Conservation (phyloP, 2,329 filamentous ascomycete genomes). For the Grosmannia huntii region DNA sequence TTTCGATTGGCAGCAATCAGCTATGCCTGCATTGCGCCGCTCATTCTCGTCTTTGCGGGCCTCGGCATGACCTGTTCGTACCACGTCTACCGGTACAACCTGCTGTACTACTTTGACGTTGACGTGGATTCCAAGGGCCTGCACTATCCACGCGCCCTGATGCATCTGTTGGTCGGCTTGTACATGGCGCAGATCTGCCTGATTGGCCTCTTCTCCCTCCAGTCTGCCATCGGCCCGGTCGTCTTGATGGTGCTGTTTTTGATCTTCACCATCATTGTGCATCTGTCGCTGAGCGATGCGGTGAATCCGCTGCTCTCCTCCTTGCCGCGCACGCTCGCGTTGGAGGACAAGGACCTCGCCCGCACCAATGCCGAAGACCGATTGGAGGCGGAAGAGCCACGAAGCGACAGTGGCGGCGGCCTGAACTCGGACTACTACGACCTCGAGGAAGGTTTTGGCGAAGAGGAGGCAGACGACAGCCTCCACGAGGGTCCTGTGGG, state of each 20-base stretch:
- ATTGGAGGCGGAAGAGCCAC: background rate
- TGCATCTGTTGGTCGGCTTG: slow-evolving; percentile 71
- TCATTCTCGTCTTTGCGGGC: slow-evolving; percentile 70
- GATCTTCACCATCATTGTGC: slow-evolving; percentile 64
- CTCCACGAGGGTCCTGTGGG: slow-evolving; percentile 10
- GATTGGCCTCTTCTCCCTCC: slow-evolving; percentile 67
- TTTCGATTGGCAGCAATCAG: slow-evolving; percentile 42
- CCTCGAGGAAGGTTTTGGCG: slow-evolving; percentile 17
- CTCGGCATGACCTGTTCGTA: slow-evolving; percentile 70
- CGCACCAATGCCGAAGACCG: slow-evolving; percentile 3
- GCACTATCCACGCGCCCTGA: slow-evolving; percentile 75
- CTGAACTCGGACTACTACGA: slow-evolving; percentile 20
- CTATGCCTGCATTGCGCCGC: slow-evolving; percentile 72
- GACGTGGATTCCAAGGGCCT: slow-evolving; percentile 79
- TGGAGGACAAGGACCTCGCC: slow-evolving; percentile 17
- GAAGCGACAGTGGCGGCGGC: slow-evolving; percentile 8
- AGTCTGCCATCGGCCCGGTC: slow-evolving; percentile 53
- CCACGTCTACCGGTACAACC: slow-evolving; percentile 73
- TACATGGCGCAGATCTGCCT: slow-evolving; percentile 72
- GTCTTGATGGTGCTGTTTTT: slow-evolving; percentile 65
- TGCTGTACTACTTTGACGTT: slow-evolving; percentile 69
- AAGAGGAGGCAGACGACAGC: slow-evolving; percentile 25
- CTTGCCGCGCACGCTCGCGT: slow-evolving; percentile 53
- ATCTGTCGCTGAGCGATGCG: slow-evolving; percentile 56
- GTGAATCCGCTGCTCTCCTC: slow-evolving; percentile 60